Evolutionary conservation across 768 basidiomycete species (phyloP).

Genomic region (Russula olivacea): DNA sequence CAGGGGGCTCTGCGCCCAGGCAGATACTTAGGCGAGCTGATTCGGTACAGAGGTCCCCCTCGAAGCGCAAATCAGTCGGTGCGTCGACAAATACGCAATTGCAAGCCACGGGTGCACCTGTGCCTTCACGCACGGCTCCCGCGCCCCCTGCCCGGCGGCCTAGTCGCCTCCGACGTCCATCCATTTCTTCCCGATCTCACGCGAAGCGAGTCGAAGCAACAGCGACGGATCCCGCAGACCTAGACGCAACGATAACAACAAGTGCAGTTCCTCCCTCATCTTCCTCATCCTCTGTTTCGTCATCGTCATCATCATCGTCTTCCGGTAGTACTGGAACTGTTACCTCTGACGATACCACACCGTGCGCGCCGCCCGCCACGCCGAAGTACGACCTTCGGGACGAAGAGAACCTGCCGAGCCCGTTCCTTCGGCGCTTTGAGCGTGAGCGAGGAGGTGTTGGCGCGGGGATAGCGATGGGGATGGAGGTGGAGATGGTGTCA

Average conservation of each 20-base stretch:
- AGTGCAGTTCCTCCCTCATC: constrained; percentile 18
- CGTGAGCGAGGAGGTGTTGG: constrained; percentile 31
- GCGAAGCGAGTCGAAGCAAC: background rate
- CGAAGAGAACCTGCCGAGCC: constrained; percentile 82
- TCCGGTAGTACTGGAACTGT: constrained; percentile 4
- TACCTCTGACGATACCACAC: background rate
- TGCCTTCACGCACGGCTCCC: constrained; percentile 26
- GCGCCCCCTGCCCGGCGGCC: constrained; percentile 11
- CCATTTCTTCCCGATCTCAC: constrained; percentile 21
- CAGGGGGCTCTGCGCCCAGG: background rate
- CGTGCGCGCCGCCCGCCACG: background rate
- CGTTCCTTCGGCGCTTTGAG: constrained; percentile 62
- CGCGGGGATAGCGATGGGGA: background rate
- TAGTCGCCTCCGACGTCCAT: constrained; percentile 30
- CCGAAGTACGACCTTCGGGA: constrained; percentile 57
- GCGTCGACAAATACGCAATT: constrained; percentile 15
- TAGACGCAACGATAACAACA: constrained; percentile 2
- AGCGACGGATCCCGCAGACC: background rate
- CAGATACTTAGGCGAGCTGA: background rate
- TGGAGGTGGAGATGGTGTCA: constrained; percentile 2
- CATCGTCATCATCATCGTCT: constrained; percentile 4
- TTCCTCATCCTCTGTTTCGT: constrained; percentile 14
- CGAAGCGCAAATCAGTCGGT: constrained; percentile 34
- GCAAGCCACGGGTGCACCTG: constrained; percentile 3
- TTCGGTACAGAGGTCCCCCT: constrained; percentile 38